These are phyloP conservation scores for Rhipidocladum racemiflorum DNA, from an alignment of 176 grass and related monocot genomes.

Conservation along the genomic window DNA sequence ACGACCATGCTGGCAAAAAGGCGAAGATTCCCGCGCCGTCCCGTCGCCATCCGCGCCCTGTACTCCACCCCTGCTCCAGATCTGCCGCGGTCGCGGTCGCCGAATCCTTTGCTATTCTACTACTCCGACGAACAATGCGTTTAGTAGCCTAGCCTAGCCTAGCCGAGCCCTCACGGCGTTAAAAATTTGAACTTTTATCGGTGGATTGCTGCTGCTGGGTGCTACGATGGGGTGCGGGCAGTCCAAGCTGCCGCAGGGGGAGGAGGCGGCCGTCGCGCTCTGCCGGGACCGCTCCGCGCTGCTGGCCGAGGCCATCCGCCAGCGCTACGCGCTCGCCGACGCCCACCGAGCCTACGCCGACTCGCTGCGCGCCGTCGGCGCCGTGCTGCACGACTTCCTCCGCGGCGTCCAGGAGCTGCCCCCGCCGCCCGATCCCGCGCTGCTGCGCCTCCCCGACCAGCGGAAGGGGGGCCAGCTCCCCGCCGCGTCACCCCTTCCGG, in stretches of 20 bases:
- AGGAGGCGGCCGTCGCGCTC: conserved; percentile 38
- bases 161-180: neutral
- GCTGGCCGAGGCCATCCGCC: conserved; percentile 56
- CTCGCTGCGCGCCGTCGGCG: conserved; percentile 41
- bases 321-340: conserved; percentile 64
- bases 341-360: conserved; percentile 56
- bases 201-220: neutral
- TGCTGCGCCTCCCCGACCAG: conserved; percentile 34
- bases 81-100: neutral
- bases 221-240: conserved; percentile 57
- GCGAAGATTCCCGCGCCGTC: conserved; percentile 3
- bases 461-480: conserved; percentile 28
- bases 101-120: neutral
- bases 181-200: neutral
- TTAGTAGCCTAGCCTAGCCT: neutral
- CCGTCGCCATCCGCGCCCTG: neutral
- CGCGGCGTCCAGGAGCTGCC: neutral
- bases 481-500: neutral
- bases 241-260: conserved; percentile 45
- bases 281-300: conserved; percentile 49
- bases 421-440: neutral
- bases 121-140: neutral
- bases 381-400: conserved; percentile 53
- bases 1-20: neutral
- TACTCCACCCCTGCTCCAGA: neutral